Evolutionary conservation across 2,329 filamentous ascomycete species (phyloP).

Genomic region (Colletotrichum sp.): DNA sequence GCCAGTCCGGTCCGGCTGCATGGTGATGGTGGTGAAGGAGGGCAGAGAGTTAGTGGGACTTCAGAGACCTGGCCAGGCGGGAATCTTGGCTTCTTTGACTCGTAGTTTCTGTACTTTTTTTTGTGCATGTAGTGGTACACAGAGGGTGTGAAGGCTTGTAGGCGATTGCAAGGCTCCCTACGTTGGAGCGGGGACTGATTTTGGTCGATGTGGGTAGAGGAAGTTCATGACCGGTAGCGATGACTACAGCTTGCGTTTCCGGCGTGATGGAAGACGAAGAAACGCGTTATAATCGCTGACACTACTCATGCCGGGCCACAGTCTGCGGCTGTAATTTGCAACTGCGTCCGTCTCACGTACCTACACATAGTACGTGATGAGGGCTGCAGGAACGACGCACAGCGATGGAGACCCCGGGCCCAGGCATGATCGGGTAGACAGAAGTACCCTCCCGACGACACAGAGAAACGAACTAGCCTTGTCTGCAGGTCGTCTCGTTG

Average conservation of each 20-base stretch:
- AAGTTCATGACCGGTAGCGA: not conserved
- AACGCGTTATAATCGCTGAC: not conserved
- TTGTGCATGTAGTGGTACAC: not conserved
- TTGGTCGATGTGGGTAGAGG: not conserved
- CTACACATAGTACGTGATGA: not conserved
- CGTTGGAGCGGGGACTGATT: not conserved
- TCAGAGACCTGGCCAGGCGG: not conserved
- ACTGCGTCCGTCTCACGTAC: not conserved
- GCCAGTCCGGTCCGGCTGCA: not conserved
- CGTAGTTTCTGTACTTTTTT: not conserved
- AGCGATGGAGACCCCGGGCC: not conserved
- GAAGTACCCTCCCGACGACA: not conserved
- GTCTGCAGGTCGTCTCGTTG: not conserved
- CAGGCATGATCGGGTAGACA: not conserved
- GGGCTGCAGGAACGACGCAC: constrained; percentile 2
- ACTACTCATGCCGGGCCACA: not conserved
- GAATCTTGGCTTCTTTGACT: not conserved
- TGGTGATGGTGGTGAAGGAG: not conserved
- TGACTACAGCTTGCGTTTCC: not conserved
- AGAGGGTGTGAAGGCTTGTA: not conserved
- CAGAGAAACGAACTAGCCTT: not conserved
- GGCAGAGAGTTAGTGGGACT: not conserved
- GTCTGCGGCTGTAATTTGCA: not conserved
- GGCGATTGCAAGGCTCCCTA: not conserved
- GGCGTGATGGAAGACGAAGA: not conserved